Evolutionary conservation across 1,284 basidiomycete species (phyloP).

Genomic region (Blastosporella zonata): DNA sequence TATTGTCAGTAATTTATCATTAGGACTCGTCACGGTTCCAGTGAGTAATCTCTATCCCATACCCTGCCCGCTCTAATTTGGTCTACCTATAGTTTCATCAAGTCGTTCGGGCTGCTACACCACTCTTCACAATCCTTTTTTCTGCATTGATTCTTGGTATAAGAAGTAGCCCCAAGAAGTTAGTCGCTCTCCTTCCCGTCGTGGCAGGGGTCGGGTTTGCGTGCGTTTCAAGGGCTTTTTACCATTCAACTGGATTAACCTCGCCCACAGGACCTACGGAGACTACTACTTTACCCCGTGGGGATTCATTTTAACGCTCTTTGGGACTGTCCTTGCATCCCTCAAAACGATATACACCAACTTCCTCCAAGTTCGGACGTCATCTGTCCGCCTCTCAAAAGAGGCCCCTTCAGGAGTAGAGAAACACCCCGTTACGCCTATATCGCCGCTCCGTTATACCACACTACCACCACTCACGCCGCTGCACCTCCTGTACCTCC

Average conservation of each 20-base stretch:
- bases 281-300: constrained; percentile 85
- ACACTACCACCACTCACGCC: constrained; percentile 43
- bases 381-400: neutral
- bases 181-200: constrained; percentile 81
- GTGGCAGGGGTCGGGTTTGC: constrained; percentile 90
- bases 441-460: constrained; percentile 13
- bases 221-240: constrained; percentile 46
- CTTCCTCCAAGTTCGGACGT: constrained; percentile 56
- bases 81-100: constrained; percentile 75
- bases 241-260: constrained; percentile 2
- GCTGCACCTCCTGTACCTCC: constrained; percentile 83
- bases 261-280: constrained; percentile 74
- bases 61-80: neutral
- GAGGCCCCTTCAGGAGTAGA: neutral
- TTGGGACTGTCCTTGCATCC: constrained; percentile 87
- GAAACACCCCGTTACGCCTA: neutral
- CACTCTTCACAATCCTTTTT: constrained; percentile 84
- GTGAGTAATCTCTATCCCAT: constrained; percentile 45
- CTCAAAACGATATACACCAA: constrained; percentile 91
- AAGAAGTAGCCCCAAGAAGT: constrained; percentile 53
- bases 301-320: constrained; percentile 81
- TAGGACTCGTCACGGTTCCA: constrained; percentile 87
- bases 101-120: constrained; percentile 89
- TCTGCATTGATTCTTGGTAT: constrained; percentile 57
- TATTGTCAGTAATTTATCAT: constrained; percentile 85